Evolutionary conservation across 2,329 filamentous ascomycete genomes (phyloP), one percentile per base, ranked within the genome.

Genomic region (Aureobasidium namibiae): DNA sequence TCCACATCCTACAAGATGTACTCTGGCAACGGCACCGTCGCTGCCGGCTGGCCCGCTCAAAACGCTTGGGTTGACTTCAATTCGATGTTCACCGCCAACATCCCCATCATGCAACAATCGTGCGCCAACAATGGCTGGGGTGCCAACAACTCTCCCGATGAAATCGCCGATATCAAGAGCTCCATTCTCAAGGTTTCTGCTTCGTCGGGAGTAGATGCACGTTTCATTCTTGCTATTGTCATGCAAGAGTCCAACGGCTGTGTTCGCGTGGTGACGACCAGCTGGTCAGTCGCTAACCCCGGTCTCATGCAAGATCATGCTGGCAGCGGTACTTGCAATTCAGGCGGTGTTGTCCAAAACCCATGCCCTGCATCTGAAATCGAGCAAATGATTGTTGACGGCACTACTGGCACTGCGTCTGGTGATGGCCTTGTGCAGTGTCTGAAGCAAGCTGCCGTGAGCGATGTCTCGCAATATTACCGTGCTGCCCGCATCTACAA

Each of bases 401-500:
- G 78, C 26, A 68, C 71, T 2, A 63, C 65, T 5, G 77, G 78
- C 33, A 76, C 76, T 9, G 58, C 68, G 4, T 65, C 67, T 18
- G 76, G 75, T 4, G 74, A 75, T 24, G 78, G 77, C 1, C 67
- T 80, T 14, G 68, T 69, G 39, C 73, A 77, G 61, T 69, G 67
- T 54, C 62, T 77, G 44, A 65, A 64, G 23, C 46, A 69, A 59
- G 60, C 68, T 16, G 66, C 65, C 4, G 52, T 41, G 5, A 38
- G 63, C 8, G 69, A 72, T 59, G 70, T 69, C 39, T 66, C 68
- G 53, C 73, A 70, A 46, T 79, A 72, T 67, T 80, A 80, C 66
- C 72, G 69, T 50, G 77, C 75, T 0, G 75, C 77, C n/a, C 70
- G 78, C 34, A 73, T 75, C 36, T 81, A 80, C 70, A 81, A 81